Evolutionary conservation across 371 early-diverging fungal species (phyloP).

Genomic region (Phascolomyces articulosus): DNA sequence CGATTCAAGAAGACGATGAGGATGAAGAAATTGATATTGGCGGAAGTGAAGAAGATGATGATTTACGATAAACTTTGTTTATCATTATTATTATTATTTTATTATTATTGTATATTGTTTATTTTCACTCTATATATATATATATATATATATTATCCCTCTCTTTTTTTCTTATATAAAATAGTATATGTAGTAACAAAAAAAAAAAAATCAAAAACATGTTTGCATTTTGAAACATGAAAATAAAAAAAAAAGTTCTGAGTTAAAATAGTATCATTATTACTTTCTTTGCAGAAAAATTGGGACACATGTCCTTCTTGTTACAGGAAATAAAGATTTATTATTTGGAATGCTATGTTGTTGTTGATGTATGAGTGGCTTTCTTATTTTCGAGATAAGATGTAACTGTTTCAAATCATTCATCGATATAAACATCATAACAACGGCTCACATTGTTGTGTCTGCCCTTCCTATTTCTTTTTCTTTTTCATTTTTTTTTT

Average conservation of each 20-base stretch:
- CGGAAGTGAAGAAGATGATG: conserved; percentile 67
- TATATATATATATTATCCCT: background rate
- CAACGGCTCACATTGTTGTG: no score
- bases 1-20: conserved; percentile 52
- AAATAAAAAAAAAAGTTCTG: background rate
- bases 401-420: no score
- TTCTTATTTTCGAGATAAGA: background rate
- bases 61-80: conserved; percentile 34
- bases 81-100: background rate
- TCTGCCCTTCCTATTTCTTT: no score
- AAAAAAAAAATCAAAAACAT: no score
- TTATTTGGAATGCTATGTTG: background rate
- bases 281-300: background rate
- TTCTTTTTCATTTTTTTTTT: no score
- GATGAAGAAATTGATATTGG: conserved; percentile 72
- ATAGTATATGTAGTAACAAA: no score
- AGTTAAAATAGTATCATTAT: background rate
- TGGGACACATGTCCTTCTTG: background rate
- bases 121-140: background rate
- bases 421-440: no score
- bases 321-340: background rate
- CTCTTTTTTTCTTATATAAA: background rate
- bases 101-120: background rate
- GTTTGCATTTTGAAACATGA: background rate
- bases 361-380: background rate